phyloP scores from a whole-genome alignment of 2,329 filamentous ascomycete genomes.

The Alternaria dauci region DNA sequence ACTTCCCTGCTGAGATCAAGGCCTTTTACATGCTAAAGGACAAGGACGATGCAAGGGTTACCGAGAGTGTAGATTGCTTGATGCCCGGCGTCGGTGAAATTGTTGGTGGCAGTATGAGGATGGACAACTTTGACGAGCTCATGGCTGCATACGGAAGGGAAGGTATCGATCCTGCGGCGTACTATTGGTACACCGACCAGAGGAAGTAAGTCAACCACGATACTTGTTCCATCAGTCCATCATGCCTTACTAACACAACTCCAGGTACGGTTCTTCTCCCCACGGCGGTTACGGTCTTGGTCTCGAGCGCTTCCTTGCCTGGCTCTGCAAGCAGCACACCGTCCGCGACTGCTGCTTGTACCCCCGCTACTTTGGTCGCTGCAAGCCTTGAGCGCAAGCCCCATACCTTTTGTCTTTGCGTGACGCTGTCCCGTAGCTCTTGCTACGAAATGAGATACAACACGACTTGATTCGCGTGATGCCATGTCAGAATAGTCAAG shows the following conservation, averaged over 20 bases:
- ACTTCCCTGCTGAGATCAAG: conserved; percentile 98
- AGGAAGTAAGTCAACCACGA: conserved; percentile 73
- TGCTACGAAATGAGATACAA: conserved; percentile 5
- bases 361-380: conserved; percentile 81
- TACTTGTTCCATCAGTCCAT: background rate
- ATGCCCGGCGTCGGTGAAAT: conserved; percentile 98
- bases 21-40: conserved; percentile 99
- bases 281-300: conserved; percentile 95
- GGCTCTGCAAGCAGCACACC: conserved; percentile 72
- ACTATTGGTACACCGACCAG: conserved; percentile 99
- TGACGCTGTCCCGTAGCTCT: conserved; percentile 17
- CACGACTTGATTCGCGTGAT: conserved; percentile 9
- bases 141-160: conserved; percentile 88
- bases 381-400: conserved; percentile 68
- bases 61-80: conserved; percentile 85
- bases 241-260: conserved; percentile 25
- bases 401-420: background rate
- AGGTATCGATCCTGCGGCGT: conserved; percentile 81
- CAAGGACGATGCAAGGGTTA: conserved; percentile 78
- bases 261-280: conserved; percentile 85
- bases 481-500: background rate
- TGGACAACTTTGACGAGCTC: conserved; percentile 84
- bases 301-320: conserved; percentile 79
- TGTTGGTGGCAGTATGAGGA: conserved; percentile 95
- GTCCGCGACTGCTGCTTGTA: conserved; percentile 77